Evolutionary conservation across 768 basidiomycete genomes (phyloP).

Genomic region (Hysterangium stoloniferum): DNA sequence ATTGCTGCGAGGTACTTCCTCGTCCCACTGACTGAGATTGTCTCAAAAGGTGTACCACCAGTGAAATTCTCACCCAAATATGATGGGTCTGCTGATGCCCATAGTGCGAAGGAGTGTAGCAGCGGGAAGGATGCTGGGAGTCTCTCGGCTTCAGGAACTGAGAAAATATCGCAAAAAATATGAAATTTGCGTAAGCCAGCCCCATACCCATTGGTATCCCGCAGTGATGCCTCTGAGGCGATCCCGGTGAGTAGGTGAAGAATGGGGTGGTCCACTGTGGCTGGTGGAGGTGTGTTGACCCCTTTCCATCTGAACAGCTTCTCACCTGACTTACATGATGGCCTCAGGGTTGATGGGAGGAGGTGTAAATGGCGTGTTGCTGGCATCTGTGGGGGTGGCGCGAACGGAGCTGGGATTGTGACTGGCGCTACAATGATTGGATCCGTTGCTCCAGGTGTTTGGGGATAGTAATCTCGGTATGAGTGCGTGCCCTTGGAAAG

Average conservation of each 20-base stretch:
- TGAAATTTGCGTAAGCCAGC: slow-evolving; percentile 25
- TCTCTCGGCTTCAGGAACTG: slow-evolving; percentile 20
- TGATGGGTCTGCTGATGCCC: slow-evolving; percentile 27
- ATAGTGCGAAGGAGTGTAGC: slow-evolving; percentile 30
- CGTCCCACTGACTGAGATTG: slow-evolving; percentile 20
- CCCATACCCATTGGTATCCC: slow-evolving; percentile 16
- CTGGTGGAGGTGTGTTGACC: slow-evolving; percentile 21
- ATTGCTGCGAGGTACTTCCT: slow-evolving; percentile 31
- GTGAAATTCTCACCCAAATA: slow-evolving; percentile 6
- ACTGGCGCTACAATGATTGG: slow-evolving; percentile 10
- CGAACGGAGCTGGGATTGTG: not conserved
- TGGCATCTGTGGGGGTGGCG: not conserved
- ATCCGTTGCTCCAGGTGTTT: slow-evolving; percentile 13
- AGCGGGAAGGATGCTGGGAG: slow-evolving; percentile 23
- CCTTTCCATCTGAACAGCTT: slow-evolving; percentile 28
- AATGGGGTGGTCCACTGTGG: slow-evolving; percentile 18
- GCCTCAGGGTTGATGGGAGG: slow-evolving; percentile 19
- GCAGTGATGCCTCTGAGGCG: slow-evolving; percentile 20
- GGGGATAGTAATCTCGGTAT: slow-evolving; percentile 14
- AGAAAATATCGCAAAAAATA: slow-evolving; percentile 26
- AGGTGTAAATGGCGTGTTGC: slow-evolving; percentile 2
- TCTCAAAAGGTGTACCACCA: slow-evolving; percentile 22
- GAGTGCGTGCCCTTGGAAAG: slow-evolving; percentile 14
- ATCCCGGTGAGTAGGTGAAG: slow-evolving; percentile 13
- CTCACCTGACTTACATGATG: slow-evolving; percentile 19